A percentile compares a stretch with the other conserved stretches of the same genome.
These are phyloP conservation scores for Arthrobotrys megalospora DNA, from an alignment of 2,329 filamentous ascomycete genomes.

Conservation along the genomic window DNA sequence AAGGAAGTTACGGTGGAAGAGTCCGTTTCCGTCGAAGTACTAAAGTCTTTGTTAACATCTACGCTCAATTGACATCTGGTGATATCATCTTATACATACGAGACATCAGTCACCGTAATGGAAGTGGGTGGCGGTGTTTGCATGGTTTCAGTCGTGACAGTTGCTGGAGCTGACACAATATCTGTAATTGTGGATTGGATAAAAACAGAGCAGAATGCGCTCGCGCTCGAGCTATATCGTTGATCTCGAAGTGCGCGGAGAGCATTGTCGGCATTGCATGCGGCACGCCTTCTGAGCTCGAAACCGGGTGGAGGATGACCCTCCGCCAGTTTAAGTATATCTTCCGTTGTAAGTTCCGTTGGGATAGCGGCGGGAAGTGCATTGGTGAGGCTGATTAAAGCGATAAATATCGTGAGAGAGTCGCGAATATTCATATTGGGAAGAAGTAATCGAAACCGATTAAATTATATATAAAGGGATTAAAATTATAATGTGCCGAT, in stretches of 20 bases:
- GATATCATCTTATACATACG: conserved; percentile 3
- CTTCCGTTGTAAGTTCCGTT: not conserved
- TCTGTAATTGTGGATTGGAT: conserved; percentile 26
- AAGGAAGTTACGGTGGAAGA: not conserved
- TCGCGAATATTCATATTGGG: not conserved
- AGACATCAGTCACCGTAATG: conserved; percentile 11
- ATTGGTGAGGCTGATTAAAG: conserved; percentile 1
- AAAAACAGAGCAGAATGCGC: conserved; percentile 24
- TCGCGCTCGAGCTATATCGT: conserved; percentile 7
- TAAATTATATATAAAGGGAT: too few relatives aligned
- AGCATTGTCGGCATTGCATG: conserved; percentile 11
- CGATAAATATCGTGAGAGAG: not conserved
- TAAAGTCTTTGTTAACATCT: conserved; percentile 1
- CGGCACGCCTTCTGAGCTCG: not conserved
- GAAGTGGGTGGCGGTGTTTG: not conserved
- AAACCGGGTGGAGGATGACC: not conserved
- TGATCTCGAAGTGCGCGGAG: conserved; percentile 15
- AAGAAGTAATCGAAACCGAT: not conserved
- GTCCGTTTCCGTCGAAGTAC: not conserved
- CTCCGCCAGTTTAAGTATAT: not conserved
- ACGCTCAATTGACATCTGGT: not conserved
- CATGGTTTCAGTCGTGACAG: not conserved
- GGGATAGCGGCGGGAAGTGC: not conserved
- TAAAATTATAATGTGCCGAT: too few relatives aligned
- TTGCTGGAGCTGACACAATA: not conserved